phyloP scores from a whole-genome alignment of 768 basidiomycete genomes.

The Boletus rufocinnamomeus region DNA sequence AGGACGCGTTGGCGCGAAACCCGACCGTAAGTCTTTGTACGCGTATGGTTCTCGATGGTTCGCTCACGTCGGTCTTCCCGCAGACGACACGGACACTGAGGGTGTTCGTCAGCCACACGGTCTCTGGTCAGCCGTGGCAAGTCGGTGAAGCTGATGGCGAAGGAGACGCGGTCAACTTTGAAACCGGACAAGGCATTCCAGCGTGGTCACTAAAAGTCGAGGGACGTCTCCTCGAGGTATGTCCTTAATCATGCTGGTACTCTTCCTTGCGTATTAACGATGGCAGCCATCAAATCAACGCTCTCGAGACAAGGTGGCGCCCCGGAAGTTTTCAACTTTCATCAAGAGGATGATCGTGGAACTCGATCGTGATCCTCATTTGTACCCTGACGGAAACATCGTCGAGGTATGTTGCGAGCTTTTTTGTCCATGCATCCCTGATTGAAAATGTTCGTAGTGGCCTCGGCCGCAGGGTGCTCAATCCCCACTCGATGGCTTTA shows the following conservation, averaged over 20 bases:
- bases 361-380: constrained; percentile 76
- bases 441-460: constrained; percentile 49
- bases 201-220: constrained; percentile 89
- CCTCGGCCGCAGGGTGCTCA: constrained; percentile 55
- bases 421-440: neutral
- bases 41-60: neutral
- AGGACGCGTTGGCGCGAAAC: constrained; percentile 78
- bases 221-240: constrained; percentile 79
- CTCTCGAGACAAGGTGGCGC: constrained; percentile 58
- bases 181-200: constrained; percentile 87
- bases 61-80: constrained; percentile 1
- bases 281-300: constrained; percentile 59
- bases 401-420: constrained; percentile 63
- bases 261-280: neutral
- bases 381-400: constrained; percentile 85
- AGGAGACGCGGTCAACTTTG: constrained; percentile 52
- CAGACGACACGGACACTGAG: constrained; percentile 83
- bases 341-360: constrained; percentile 85
- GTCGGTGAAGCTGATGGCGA: constrained; percentile 41
- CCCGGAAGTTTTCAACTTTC: constrained; percentile 82
- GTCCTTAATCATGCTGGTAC: constrained; percentile 19
- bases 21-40: constrained; percentile 47
- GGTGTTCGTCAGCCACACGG: constrained; percentile 86
- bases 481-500: constrained; percentile 82
- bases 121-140: constrained; percentile 87